Conservation (phyloP, 1,139 yeast genomes). For the Suhomyces bolitotheri region DNA sequence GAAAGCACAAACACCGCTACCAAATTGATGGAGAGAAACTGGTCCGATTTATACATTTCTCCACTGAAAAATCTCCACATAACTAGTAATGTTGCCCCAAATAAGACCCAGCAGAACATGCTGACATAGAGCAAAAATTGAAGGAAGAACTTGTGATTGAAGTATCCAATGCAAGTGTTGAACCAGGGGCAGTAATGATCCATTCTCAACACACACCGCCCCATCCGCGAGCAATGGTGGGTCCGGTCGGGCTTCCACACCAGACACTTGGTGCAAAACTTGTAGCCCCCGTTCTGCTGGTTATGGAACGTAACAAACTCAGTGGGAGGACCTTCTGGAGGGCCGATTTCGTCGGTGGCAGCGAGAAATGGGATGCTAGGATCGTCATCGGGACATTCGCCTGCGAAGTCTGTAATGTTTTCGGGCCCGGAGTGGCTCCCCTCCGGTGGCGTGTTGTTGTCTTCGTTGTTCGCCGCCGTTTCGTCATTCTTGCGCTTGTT, state of each 20-base stretch:
- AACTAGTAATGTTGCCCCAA: conserved; percentile 38
- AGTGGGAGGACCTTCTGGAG: conserved; percentile 32
- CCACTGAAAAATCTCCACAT: conserved; percentile 53
- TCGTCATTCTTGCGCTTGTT: conserved; percentile 1
- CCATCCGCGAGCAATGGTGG: conserved; percentile 83
- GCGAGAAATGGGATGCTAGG: conserved; percentile 7
- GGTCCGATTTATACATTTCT: conserved; percentile 34
- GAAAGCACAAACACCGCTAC: conserved; percentile 61
- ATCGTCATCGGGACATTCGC: conserved; percentile 4
- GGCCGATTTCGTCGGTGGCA: conserved; percentile 6
- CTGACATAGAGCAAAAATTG: conserved; percentile 68
- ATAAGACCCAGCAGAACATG: conserved; percentile 44
- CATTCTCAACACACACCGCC: conserved; percentile 71
- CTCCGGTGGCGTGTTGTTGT: neutral
- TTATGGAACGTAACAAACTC: conserved; percentile 34
- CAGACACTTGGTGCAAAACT: conserved; percentile 71
- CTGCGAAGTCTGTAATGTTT: neutral
- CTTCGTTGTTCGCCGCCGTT: neutral
- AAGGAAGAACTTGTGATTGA: conserved; percentile 74
- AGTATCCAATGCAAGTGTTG: conserved; percentile 80
- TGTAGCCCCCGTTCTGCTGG: conserved; percentile 27
- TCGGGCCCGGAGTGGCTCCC: neutral
- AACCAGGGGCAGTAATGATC: conserved; percentile 99
- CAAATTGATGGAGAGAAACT: conserved; percentile 57
- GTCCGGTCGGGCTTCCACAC: conserved; percentile 94